Percentiles rank a stretch among this genome's conserved stretches.
Evolutionary conservation across 202 grass and related monocot genomes (phyloP).

Genomic region (Carex arenaria): DNA sequence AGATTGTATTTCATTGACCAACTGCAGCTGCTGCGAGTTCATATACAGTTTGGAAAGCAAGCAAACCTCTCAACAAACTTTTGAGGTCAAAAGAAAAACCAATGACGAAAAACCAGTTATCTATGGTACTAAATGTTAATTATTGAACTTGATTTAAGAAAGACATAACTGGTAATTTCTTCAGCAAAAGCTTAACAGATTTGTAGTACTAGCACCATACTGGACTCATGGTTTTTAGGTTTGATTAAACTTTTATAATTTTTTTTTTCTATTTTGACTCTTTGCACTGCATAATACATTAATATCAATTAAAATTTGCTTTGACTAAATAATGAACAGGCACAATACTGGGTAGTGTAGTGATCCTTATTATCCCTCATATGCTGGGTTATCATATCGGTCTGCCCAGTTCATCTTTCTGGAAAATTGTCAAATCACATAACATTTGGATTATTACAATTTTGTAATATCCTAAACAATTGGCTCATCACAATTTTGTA

Average conservation of each 20-base stretch:
- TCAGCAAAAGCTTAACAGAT: background rate
- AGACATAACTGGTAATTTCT: background rate
- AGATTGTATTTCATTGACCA: too few species aligned
- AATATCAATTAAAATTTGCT: background rate
- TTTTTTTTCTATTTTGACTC: background rate
- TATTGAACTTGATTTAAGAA: background rate
- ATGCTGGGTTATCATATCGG: background rate
- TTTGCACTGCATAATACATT: background rate
- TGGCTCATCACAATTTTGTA: too few species aligned
- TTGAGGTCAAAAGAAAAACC: slow-evolving; percentile 65
- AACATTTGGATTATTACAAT: too few species aligned
- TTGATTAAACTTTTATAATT: background rate
- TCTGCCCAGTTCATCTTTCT: background rate
- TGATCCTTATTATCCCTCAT: background rate
- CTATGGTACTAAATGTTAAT: slow-evolving; percentile 28
- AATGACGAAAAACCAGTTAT: slow-evolving; percentile 55
- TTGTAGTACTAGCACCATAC: background rate
- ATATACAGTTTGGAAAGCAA: slow-evolving; percentile 35
- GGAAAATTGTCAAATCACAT: background rate
- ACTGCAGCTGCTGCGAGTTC: slow-evolving; percentile 26
- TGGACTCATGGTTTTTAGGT: background rate
- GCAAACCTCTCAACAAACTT: slow-evolving; percentile 80
- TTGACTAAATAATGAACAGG: background rate
- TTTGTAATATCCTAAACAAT: too few species aligned
- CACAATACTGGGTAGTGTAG: background rate